These are phyloP conservation scores for Globisporangium paddicum DNA, from an alignment of 352 stramenopile genomes.

Conservation along the genomic window DNA sequence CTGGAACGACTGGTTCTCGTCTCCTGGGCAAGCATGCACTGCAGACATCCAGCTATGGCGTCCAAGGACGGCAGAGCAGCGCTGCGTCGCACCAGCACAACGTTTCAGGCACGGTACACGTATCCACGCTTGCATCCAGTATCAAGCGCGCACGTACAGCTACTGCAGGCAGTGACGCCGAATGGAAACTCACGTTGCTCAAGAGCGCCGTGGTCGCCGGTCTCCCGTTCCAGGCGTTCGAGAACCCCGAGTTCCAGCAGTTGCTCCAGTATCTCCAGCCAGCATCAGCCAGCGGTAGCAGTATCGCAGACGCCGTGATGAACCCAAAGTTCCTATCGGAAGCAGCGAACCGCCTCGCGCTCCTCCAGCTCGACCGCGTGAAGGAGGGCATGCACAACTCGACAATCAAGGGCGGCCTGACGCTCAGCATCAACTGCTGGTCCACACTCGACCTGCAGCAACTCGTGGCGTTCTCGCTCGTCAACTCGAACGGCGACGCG, in stretches of 20 bases:
- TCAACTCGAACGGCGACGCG: constrained; percentile 79
- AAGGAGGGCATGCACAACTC: constrained; percentile 83
- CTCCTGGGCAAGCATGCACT: constrained; percentile 6
- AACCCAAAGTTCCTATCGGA: constrained; percentile 35
- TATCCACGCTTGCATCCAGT: background rate
- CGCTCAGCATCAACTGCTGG: constrained; percentile 72
- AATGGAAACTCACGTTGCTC: constrained; percentile 19
- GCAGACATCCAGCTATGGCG: background rate
- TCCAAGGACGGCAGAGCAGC: background rate
- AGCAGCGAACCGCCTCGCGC: constrained; percentile 28
- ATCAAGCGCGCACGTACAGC: constrained; percentile 2
- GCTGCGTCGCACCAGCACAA: background rate
- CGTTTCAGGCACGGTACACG: background rate
- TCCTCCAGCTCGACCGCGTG: constrained; percentile 60
- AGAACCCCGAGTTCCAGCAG: constrained; percentile 38
- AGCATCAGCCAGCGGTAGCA: background rate
- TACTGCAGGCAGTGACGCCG: background rate
- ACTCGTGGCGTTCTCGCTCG: constrained; percentile 66
- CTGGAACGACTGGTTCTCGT: background rate
- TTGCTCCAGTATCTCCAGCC: constrained; percentile 29
- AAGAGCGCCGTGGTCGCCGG: constrained; percentile 31
- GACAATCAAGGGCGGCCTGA: constrained; percentile 76
- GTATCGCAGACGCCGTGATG: constrained; percentile 15
- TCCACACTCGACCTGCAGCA: constrained; percentile 55
- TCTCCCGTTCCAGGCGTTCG: constrained; percentile 32